Base-by-base conservation (phyloP, 2,329 filamentous ascomycete species). In the Rhinocladiella mackenziei region DNA sequence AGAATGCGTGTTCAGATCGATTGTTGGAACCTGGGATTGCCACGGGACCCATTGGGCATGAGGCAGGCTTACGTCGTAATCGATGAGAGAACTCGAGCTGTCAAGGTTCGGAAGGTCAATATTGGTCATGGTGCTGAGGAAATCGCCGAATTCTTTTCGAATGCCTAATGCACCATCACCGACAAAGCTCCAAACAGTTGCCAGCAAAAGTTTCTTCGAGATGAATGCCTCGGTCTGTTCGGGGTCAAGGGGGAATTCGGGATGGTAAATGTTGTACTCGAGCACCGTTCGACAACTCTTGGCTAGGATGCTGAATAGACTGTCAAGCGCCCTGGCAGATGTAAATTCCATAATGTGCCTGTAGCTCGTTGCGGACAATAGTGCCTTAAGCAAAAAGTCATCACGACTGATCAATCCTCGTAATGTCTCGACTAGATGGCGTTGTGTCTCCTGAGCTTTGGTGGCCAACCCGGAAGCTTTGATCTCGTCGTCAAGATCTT, bases 281-380 rank as follows among this genome's bases (percentile, higher is more conserved):
- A 98, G 82, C 37, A 96, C 80, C 50, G 91, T 89, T 50, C 91
- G 81, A 52, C 91, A 94, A 30, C 85, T 80, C 70, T 98, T 97
- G 69, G 96, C 96, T 45, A 99, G 72, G 18, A 99, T 75, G 31
- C 91, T 97, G 72, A 98, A 98, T 14, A 98, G 71, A 0, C 92
- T 98, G 52, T 83, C 92, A 25, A 99, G 76, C 3, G 88, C 91
- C 44, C 92, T 86, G 37, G 91, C 87, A 37, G 86, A 77, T 0
- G 92, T 97, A 62, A 92, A 98, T 57, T 96, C 88, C 92, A 99
- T 99, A 63, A 99, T 98, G 65, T 99, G 92, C 53, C 84, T 86
- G 70, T 87, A 94, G 26, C 73, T 73, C 58, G 79, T 76, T 3
- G 91, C 89, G 62, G 87, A 77, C 40, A 82, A 76, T 3, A 98